Base-by-base conservation (phyloP, 805 yeast species). In the Nakazawaea wickerhamii region DNA sequence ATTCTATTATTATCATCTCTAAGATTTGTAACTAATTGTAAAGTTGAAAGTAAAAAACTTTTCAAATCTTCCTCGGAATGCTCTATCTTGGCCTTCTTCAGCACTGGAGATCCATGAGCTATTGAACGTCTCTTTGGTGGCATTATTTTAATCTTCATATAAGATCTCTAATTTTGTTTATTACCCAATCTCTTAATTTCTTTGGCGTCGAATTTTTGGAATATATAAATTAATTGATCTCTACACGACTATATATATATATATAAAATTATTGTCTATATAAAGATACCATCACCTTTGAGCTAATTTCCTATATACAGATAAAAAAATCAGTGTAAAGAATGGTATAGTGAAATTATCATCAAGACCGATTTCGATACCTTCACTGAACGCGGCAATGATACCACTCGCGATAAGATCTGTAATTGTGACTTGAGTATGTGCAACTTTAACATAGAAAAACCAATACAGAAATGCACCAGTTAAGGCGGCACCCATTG, bases 311-410 rank as follows among this genome's bases (percentile, higher is more conserved):
- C 40, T 43, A 34, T 43, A 43, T 32, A 38, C 40, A 20, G 48
- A 70, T 49, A 89, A 67, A 51, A 84, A 78, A 4, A 72, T 55
- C 5, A 95, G 82, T 17, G 96, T 82, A 33, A 91, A 62, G 1
- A 87, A 87, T 5, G 99, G 99, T 46, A 93, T 91, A 36, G 98
- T 90, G 54, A 93, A 77, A 61, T 93, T 93, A 59, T 93, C 99
- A 61, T 93, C 99, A 63, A 90, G 65, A 32, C 77, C 79, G 45
- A 72, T 79, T 51, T 84, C 88, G 38, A 90, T 75, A 23, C 89
- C 87, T 68, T 93, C 99, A 36, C 95, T 80, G 13, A 84, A 63
- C 5, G 97, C 81, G 8, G 96, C 96, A 33, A 88, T 77, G 15
- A 88, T 54, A 0, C 98, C 99, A 51, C 42, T 38, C 82, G 74